A percentile compares a stretch with the other conserved stretches of the same genome.
Evolutionary conservation across 225 moss, liverwort and hornwort genomes (phyloP).

Genomic region (Polytrichum formosum): DNA sequence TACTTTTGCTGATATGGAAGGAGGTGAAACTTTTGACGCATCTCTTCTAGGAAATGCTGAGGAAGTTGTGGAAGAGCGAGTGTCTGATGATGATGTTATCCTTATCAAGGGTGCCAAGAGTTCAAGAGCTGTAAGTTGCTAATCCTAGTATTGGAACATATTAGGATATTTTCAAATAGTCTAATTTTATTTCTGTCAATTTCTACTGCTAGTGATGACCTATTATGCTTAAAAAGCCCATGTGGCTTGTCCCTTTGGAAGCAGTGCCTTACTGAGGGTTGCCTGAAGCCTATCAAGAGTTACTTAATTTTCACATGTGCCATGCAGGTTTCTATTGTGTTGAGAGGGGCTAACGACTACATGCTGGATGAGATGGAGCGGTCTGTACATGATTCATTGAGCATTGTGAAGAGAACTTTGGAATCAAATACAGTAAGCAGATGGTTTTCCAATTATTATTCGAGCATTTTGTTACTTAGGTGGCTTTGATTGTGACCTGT

Average conservation of each 20-base stretch:
- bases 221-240: no score
- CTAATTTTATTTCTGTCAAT: background rate
- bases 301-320: background rate
- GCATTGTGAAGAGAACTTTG: constrained; percentile 79
- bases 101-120: constrained; percentile 84
- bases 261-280: no score
- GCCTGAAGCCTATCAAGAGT: background rate
- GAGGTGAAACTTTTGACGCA: constrained; percentile 75
- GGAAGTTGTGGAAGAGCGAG: constrained; percentile 75
- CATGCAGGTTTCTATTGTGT: constrained; percentile 68
- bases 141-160: background rate
- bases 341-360: constrained; percentile 78
- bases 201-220: background rate
- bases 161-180: background rate
- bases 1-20: constrained; percentile 88
- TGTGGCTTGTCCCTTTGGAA: no score
- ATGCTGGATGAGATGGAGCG: constrained; percentile 96
- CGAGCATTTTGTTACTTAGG: no score
- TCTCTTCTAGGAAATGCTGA: constrained; percentile 71
- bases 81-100: constrained; percentile 74
- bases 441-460: background rate
- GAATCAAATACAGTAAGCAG: constrained; percentile 67
- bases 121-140: constrained; percentile 58
- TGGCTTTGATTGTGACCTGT: no score
- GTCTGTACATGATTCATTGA: constrained; percentile 77